Evolutionary conservation across 164 flowering plant genomes (phyloP), one percentile per base, ranked within the genome.

Genomic region (Vitis rupestris): DNA sequence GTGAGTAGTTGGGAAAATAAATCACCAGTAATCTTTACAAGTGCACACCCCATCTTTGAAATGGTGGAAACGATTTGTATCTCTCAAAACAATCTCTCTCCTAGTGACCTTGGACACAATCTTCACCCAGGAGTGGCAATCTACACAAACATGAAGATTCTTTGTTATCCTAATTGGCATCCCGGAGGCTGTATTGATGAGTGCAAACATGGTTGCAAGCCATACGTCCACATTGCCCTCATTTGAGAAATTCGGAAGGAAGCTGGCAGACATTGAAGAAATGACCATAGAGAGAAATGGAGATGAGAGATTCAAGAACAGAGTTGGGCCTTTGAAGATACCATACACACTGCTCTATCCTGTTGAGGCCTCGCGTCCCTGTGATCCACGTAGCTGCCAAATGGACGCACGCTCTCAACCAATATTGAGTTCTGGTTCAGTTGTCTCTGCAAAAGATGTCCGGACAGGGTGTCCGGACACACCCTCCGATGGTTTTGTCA

Each of bases 101-200:
- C 66, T 27, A 19, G 78, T 70, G 12, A 82, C 65, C 59, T 19
- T 63, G 2, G 81, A 76, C 31, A 72, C 74, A 65, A n/a, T 9
- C 75, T 78, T 78, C 73, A 81, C 71, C 84, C 84, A 81, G 52
- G 67, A 49, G 69, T 82, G 85, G 63, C 82, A 79, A 72, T 79
- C 82, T 12, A 47, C 47, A 19, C 80, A 82, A 70, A 82, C 77
- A 49, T 77, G 82, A 62, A 79, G 75, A 62, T 79, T 79, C 67
- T 82, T 82, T 4, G 75, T 74, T 31, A 82, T 70, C 55, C 82
- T 70, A 9, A 82, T 70, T 23, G 82, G 80, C 65, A 70, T 51
- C 65, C 73, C 72, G 2, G 68, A 29, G 11, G 69, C 73, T 16
- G 70, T 67, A 17, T 76, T 69, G 15, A 83, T 76, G 23, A 83